These are phyloP conservation scores for Suillus brevipes DNA, from an alignment of 768 basidiomycete genomes.

Conservation along the genomic window DNA sequence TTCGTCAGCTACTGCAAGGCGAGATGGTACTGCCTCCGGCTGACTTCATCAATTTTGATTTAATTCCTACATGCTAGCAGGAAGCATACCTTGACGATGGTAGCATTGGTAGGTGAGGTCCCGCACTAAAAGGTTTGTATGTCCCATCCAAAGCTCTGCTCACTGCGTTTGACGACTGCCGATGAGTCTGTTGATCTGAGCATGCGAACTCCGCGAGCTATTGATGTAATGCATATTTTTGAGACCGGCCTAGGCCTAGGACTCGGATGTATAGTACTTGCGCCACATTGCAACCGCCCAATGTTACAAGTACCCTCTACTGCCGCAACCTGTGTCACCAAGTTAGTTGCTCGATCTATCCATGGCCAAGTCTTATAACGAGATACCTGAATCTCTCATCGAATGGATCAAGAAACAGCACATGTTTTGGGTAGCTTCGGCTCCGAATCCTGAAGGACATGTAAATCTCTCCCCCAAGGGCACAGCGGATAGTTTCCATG, in stretches of 20 bases:
- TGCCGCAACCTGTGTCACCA: background rate
- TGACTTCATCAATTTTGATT: too few relatives aligned
- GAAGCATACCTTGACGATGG: too few relatives aligned
- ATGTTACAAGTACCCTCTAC: background rate
- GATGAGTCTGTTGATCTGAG: background rate
- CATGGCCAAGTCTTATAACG: constrained; percentile 62
- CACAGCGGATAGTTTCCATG: constrained; percentile 58
- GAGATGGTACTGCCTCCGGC: too few relatives aligned
- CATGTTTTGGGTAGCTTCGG: constrained; percentile 72
- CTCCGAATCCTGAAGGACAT: constrained; percentile 56
- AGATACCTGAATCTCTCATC: constrained; percentile 52
- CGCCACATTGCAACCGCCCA: too few relatives aligned
- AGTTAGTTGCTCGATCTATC: background rate
- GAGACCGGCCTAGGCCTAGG: too few relatives aligned
- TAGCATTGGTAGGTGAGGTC: too few relatives aligned
- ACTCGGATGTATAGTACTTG: too few relatives aligned
- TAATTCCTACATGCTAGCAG: too few relatives aligned
- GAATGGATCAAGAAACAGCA: constrained; percentile 64
- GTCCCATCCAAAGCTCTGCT: background rate
- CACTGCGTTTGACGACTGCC: background rate
- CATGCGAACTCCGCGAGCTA: background rate
- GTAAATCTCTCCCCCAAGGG: constrained; percentile 74
- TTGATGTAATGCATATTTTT: too few relatives aligned
- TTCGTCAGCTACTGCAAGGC: too few relatives aligned
- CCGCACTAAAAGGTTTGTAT: background rate